Evolutionary conservation across 2,329 filamentous ascomycete genomes (phyloP).

Genomic region (Penicillium brevicompactum): DNA sequence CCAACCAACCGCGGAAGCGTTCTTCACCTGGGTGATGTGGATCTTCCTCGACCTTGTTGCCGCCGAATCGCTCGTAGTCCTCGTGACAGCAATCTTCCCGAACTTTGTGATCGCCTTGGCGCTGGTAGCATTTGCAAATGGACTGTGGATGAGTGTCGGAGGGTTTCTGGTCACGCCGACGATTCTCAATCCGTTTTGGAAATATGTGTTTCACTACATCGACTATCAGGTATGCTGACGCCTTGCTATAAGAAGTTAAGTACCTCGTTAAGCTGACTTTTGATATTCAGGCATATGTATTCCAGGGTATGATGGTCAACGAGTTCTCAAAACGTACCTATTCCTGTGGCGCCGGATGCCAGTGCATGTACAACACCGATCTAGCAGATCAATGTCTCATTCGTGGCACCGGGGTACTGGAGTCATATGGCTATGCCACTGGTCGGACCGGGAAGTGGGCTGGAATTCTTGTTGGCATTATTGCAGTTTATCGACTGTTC

Average conservation of each 20-base stretch:
- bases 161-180: constrained; percentile 77
- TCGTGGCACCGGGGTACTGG: constrained; percentile 68
- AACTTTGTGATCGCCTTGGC: constrained; percentile 80
- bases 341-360: constrained; percentile 59
- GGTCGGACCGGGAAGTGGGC: constrained; percentile 68
- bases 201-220: constrained; percentile 85
- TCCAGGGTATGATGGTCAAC: constrained; percentile 92
- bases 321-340: constrained; percentile 72
- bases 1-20: constrained; percentile 63
- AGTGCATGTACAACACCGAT: constrained; percentile 71
- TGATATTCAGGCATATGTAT: constrained; percentile 66
- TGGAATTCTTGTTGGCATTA: constrained; percentile 76
- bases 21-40: constrained; percentile 81
- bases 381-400: constrained; percentile 68
- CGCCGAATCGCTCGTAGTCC: constrained; percentile 78
- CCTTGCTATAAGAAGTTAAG: background rate
- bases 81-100: constrained; percentile 72
- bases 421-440: constrained; percentile 68
- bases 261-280: background rate
- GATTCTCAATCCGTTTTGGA: constrained; percentile 79
- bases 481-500: constrained; percentile 70
- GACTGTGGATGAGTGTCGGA: constrained; percentile 84
- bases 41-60: constrained; percentile 82
- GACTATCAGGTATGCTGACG: constrained; percentile 66
- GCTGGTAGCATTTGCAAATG: constrained; percentile 81